Evolutionary conservation across 2,329 filamentous ascomycete species (phyloP), one percentile per base, ranked within the genome.

Genomic region (Aspergillus hiratsukae): DNA sequence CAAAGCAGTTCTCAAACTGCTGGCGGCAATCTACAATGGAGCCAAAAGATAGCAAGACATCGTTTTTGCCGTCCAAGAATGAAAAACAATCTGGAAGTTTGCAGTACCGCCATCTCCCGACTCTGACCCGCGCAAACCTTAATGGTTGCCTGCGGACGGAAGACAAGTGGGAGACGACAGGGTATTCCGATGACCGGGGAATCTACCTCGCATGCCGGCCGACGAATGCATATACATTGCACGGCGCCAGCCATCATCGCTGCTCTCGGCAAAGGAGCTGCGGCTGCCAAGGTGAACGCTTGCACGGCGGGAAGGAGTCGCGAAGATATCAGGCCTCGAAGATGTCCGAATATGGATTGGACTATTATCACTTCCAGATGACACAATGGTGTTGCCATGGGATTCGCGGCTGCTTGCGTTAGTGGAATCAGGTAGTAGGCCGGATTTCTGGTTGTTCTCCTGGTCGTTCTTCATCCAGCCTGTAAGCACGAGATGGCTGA

Each of bases 101-200:
- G 23, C 43, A 46, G 10, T 17, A 23, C 43, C 21, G 10, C 19
- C 23, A 3, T 46, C 43, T 21, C 43, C 10, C 21, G 43, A 46
- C 19, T 3, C 19, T 46, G 43, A 7, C 23, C 11, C 23, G 43
- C 43, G 27, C 10, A 46, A 23, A 46, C 43, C 23, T 46, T 25
- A 40, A 49, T 48, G 50, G 14, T 25, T 54, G 9, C 31, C 54
- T n/a, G 53, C 40, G 6, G 58, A 58, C n/a, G 57, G 57, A 40
- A 65, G 49, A 29, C 60, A 61, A 51, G 55, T 60, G 11, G 65
- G 65, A 19, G 65, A 64, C 3, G 65, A 67, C 49, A 62, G 51
- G 27, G 64, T 66, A 50, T 59, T 62, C 11, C 64, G 59, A 52
- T 66, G 63, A 4, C 56, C 57, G 23, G 49, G 48, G n/a, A 54